phyloP scores from a whole-genome alignment of 1,284 basidiomycete genomes.

The Fistulinella staudtii region DNA sequence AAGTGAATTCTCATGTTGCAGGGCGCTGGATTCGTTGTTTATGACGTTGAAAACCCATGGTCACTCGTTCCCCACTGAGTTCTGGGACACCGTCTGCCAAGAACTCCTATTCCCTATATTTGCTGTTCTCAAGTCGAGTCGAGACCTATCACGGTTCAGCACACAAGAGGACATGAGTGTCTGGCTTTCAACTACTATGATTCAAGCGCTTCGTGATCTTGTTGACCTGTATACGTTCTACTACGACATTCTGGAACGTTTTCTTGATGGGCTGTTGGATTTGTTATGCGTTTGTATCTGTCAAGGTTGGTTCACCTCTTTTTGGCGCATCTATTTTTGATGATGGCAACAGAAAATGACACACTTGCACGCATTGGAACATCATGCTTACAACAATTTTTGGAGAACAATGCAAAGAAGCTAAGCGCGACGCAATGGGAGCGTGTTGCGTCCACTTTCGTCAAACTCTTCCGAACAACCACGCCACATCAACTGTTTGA shows the following conservation, averaged over 20 bases:
- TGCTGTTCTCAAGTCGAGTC: conserved; percentile 87
- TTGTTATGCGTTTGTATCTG: conserved; percentile 97
- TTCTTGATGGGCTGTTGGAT: conserved; percentile 89
- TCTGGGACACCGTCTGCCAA: conserved; percentile 98
- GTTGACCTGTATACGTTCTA: conserved; percentile 97
- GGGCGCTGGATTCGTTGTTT: conserved; percentile 94
- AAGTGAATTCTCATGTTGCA: conserved; percentile 33
- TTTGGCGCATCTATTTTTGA: conserved; percentile 5
- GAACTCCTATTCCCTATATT: conserved; percentile 99
- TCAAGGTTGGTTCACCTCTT: conserved; percentile 67
- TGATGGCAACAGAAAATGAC: conserved; percentile 76
- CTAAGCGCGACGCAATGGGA: conserved; percentile 88
- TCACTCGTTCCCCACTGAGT: conserved; percentile 81
- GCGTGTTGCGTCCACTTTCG: conserved; percentile 88
- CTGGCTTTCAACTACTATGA: conserved; percentile 99
- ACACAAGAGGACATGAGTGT: conserved; percentile 99
- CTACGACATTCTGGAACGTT: conserved; percentile 88
- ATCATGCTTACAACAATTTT: conserved; percentile 92
- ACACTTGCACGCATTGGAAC: conserved; percentile 97
- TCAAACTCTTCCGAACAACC: conserved; percentile 94
- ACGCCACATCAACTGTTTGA: conserved; percentile 98
- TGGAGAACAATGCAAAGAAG: conserved; percentile 93
- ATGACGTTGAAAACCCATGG: conserved; percentile 92
- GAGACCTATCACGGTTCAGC: conserved; percentile 88
- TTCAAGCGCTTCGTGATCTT: conserved; percentile 93